A percentile compares a stretch with the other conserved stretches of the same genome.
Conservation (phyloP, 805 yeast species). For the Ogataea trehalophila region DNA sequence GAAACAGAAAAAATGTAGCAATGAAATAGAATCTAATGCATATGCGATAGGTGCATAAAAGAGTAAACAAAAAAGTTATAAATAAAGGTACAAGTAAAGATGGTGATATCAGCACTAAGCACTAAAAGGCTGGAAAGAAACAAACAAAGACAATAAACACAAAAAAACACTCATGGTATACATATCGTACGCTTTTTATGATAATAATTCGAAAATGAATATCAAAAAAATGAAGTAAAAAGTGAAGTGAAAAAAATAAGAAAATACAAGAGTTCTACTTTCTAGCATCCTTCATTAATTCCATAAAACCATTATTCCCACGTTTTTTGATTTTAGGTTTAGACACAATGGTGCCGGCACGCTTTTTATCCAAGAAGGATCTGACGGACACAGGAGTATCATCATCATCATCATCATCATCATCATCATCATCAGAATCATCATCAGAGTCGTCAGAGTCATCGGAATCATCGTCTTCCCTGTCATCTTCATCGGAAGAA, state of each 20-base stretch:
- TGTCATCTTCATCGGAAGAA: constrained; percentile 4
- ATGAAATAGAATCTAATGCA: too few relatives aligned
- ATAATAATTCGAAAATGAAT: background rate
- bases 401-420: constrained; percentile 20
- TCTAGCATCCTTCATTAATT: constrained; percentile 43
- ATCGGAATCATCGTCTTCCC: background rate
- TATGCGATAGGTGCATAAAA: too few relatives aligned
- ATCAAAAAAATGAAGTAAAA: background rate
- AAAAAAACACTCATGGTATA: too few relatives aligned
- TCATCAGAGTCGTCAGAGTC: constrained; percentile 22
- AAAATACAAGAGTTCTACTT: constrained; percentile 12
- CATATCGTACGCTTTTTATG: too few relatives aligned
- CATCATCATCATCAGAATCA: constrained; percentile 23
- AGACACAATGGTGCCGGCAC: constrained; percentile 38
- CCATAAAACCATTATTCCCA: constrained; percentile 42
- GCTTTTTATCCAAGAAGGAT: constrained; percentile 38
- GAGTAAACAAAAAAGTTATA: too few relatives aligned
- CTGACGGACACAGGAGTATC: constrained; percentile 13
- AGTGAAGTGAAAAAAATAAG: background rate
- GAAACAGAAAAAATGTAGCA: too few relatives aligned
- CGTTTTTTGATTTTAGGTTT: constrained; percentile 30
- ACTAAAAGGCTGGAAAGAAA: too few relatives aligned
- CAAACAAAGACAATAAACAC: too few relatives aligned
- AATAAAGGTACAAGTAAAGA: too few relatives aligned
- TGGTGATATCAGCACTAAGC: too few relatives aligned